A percentile compares a stretch with the other conserved stretches of the same genome.
phyloP scores from a whole-genome alignment of 495 filamentous ascomycete species.

The Penicillium salamii region DNA sequence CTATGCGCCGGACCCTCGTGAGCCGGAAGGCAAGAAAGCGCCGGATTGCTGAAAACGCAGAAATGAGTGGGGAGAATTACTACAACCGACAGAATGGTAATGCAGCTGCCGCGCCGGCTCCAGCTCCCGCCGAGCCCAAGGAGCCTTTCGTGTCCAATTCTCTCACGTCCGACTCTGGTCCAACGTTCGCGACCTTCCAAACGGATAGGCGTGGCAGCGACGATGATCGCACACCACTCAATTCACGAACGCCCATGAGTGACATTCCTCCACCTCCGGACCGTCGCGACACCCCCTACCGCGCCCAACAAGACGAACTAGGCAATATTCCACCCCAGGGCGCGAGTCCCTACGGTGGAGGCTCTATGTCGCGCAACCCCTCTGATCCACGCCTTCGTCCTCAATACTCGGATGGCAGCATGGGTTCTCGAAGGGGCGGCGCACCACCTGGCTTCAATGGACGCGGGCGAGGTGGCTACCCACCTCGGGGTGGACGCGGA shows the following conservation, averaged over 20 bases:
- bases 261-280: conserved; percentile 27
- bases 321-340: conserved; percentile 57
- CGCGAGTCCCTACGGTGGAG: conserved; percentile 33
- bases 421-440: conserved; percentile 52
- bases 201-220: conserved; percentile 57
- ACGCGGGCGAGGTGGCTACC: conserved; percentile 52
- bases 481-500: conserved; percentile 57
- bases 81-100: conserved; percentile 69
- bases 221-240: conserved; percentile 84
- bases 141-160: conserved; percentile 51
- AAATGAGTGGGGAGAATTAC: conserved; percentile 92
- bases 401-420: conserved; percentile 60
- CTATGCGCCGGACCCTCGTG: conserved; percentile 94
- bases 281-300: conserved; percentile 29
- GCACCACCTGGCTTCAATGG: conserved; percentile 51
- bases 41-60: conserved; percentile 86
- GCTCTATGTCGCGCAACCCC: conserved; percentile 37
- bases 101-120: conserved; percentile 36
- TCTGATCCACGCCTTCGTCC: conserved; percentile 53
- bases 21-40: conserved; percentile 87
- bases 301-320: conserved; percentile 61
- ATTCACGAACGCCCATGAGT: conserved; percentile 51
- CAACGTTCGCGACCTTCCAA: conserved; percentile 79
- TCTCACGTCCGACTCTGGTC: conserved; percentile 54
- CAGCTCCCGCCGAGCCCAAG: conserved; percentile 45